These are phyloP conservation scores for Fraxinus velutina DNA, from an alignment of 305 asterid species.

Conservation along the genomic window DNA sequence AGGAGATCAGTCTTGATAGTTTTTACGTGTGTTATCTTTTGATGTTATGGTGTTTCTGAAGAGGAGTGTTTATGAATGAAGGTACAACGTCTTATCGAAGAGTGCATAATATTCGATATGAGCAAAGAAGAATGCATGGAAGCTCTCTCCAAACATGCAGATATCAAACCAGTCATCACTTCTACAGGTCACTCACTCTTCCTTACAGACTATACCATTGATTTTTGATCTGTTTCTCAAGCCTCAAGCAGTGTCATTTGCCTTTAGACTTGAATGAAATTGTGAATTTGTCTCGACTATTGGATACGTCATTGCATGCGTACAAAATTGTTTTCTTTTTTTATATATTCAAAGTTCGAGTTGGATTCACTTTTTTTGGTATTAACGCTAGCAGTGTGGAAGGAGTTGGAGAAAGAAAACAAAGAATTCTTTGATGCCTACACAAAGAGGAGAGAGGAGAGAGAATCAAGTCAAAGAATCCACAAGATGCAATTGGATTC, in stretches of 20 bases:
- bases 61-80: slow-evolving; percentile 1
- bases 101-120: slow-evolving; percentile 75
- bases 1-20: neutral
- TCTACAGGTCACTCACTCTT: slow-evolving; percentile 52
- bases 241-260: neutral
- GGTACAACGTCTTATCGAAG: slow-evolving; percentile 87
- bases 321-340: no score
- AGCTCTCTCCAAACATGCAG: slow-evolving; percentile 86
- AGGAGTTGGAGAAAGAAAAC: slow-evolving; percentile 85
- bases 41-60: neutral
- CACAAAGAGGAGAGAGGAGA: slow-evolving; percentile 43
- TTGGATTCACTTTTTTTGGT: neutral
- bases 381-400: slow-evolving; percentile 57
- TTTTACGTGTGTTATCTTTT: neutral
- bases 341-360: neutral
- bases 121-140: slow-evolving; percentile 90
- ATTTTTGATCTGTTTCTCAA: neutral
- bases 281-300: neutral
- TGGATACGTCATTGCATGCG: no score
- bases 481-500: slow-evolving; percentile 39
- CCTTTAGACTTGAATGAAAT: neutral
- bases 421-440: slow-evolving; percentile 63
- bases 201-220: neutral
- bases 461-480: slow-evolving; percentile 38
- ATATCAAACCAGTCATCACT: slow-evolving; percentile 75